Percentiles rank a stretch among this genome's conserved stretches.
Conservation (phyloP, 2,329 filamentous ascomycete species). For the Trichoderma asperellum region DNA sequence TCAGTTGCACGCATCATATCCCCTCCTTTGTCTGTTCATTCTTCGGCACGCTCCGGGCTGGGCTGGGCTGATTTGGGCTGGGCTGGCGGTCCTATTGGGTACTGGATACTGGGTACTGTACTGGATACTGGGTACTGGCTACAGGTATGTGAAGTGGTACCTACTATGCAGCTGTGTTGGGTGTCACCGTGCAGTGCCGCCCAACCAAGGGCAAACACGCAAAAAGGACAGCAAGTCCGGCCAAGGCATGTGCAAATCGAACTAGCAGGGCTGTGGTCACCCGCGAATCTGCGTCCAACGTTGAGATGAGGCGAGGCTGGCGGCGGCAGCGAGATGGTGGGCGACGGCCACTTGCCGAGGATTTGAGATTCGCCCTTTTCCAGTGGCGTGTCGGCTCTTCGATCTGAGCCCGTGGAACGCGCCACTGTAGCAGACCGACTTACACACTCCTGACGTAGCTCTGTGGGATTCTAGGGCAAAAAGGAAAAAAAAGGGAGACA, state of each 20-base stretch:
- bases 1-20: not conserved
- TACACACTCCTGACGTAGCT: not conserved
- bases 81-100: not conserved
- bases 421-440: constrained; percentile 1
- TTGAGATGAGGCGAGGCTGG: constrained; percentile 15
- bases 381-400: not conserved
- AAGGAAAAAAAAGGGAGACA: not conserved
- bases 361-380: not conserved
- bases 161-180: not conserved
- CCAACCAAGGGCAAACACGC: not conserved
- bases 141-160: not conserved
- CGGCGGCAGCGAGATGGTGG: not conserved
- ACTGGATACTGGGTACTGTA: no score
- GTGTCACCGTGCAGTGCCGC: not conserved
- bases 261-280: constrained; percentile 16
- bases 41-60: constrained; percentile 23
- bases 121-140: no score
- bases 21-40: not conserved
- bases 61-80: not conserved
- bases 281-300: constrained; percentile 18
- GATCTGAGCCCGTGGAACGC: not conserved
- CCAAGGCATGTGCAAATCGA: constrained; percentile 1
- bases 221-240: not conserved
- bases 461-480: not conserved
- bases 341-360: constrained; percentile 7